Percentiles rank a stretch among this genome's conserved stretches.
Conservation (phyloP, 2,329 filamentous ascomycete species). For the Exophiala viscosa region DNA sequence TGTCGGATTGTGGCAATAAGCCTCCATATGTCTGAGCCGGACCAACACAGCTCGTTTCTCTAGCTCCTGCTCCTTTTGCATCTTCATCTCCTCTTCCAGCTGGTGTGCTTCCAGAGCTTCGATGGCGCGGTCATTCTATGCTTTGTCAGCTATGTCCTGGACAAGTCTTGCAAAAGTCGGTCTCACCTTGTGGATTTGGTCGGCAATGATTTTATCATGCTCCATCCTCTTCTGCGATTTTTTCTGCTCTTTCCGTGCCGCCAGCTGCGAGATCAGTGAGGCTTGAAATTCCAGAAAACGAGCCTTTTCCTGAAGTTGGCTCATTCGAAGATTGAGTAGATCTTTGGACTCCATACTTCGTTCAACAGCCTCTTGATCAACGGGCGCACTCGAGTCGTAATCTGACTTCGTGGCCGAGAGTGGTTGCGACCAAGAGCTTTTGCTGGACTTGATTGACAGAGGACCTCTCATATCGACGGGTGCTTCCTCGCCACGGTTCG, state of each 20-base stretch:
- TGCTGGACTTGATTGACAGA: constrained; percentile 22
- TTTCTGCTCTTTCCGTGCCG: constrained; percentile 14
- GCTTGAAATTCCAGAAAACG: constrained; percentile 28
- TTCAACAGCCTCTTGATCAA: constrained; percentile 22
- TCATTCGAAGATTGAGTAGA: constrained; percentile 21
- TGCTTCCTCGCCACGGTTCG: constrained; percentile 10
- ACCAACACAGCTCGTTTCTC: constrained; percentile 42
- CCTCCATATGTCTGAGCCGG: constrained; percentile 48
- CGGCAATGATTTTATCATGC: constrained; percentile 34
- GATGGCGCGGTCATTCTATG: constrained; percentile 37
- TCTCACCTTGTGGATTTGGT: constrained; percentile 39
- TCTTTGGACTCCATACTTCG: constrained; percentile 25
- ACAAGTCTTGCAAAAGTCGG: not conserved
- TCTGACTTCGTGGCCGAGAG: constrained; percentile 10
- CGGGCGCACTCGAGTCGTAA: constrained; percentile 7
- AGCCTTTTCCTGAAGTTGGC: constrained; percentile 26
- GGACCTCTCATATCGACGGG: constrained; percentile 16
- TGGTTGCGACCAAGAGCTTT: constrained; percentile 23
- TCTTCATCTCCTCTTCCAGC: constrained; percentile 43
- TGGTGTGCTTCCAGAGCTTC: constrained; percentile 42
- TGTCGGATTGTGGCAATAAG: constrained; percentile 42
- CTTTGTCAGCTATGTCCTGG: constrained; percentile 4
- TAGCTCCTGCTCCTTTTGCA: constrained; percentile 42
- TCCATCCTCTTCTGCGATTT: constrained; percentile 32
- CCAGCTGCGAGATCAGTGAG: constrained; percentile 18